These are phyloP conservation scores for Ceratorhiza oryzae-sativae DNA, from an alignment of 1,284 basidiomycete species.

Conservation along the genomic window DNA sequence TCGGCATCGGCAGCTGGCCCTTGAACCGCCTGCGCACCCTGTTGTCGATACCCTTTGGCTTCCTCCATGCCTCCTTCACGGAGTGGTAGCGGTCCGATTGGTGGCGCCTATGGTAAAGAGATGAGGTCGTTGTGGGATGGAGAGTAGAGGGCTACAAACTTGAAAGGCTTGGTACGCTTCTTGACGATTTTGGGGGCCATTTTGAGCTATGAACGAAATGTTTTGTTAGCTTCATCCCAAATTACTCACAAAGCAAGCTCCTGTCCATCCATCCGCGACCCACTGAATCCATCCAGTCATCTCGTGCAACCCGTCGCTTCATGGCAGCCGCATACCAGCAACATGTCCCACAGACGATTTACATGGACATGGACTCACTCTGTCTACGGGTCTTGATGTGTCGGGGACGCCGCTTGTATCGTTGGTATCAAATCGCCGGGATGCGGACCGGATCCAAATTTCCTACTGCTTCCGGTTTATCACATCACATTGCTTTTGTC, in stretches of 20 bases:
- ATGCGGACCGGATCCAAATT: neutral
- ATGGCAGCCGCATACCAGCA: neutral
- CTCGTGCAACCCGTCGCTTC: no score
- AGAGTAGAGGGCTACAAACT: conserved; percentile 61
- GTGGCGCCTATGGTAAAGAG: conserved; percentile 73
- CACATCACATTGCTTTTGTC: no score
- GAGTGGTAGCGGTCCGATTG: conserved; percentile 95
- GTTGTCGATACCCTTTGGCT: conserved; percentile 98
- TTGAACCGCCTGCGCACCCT: conserved; percentile 95
- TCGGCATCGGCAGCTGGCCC: conserved; percentile 94
- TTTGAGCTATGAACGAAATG: neutral
- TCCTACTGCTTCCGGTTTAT: neutral
- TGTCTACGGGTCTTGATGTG: conserved; percentile 32
- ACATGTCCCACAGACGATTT: neutral
- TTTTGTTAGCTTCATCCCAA: neutral
- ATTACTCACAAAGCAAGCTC: neutral
- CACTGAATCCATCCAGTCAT: neutral
- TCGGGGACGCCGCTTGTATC: conserved; percentile 29
- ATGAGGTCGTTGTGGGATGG: conserved; percentile 41
- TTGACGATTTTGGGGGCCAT: conserved; percentile 93
- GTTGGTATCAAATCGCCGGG: conserved; percentile 21
- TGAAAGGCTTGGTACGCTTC: conserved; percentile 96
- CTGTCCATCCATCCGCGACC: conserved; percentile 13
- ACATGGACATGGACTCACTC: conserved; percentile 3
- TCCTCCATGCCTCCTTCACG: conserved; percentile 97